A percentile compares a stretch with the other conserved stretches of the same genome.
These are phyloP conservation scores for Neofusicoccum parvum DNA, from an alignment of 2,329 filamentous ascomycete genomes.

Conservation along the genomic window DNA sequence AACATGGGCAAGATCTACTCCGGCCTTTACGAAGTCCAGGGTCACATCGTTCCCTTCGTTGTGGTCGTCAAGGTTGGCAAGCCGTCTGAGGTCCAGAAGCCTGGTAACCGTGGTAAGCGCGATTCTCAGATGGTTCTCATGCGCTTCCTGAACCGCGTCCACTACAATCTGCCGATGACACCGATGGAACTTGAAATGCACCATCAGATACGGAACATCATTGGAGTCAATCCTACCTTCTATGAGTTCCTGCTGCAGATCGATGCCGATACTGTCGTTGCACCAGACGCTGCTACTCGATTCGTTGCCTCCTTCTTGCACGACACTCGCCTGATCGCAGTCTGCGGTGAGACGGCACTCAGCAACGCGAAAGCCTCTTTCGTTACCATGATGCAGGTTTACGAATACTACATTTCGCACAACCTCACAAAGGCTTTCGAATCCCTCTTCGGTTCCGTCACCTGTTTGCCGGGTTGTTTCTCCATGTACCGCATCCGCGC, in stretches of 20 bases:
- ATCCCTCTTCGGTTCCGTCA: conserved; percentile 94
- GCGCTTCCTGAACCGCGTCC: conserved; percentile 98
- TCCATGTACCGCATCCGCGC: conserved; percentile 98
- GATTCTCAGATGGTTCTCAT: conserved; percentile 98
- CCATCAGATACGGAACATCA: conserved; percentile 97
- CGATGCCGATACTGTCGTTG: conserved; percentile 95
- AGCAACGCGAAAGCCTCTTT: conserved; percentile 92
- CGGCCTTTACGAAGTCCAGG: conserved; percentile 94
- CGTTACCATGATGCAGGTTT: conserved; percentile 99
- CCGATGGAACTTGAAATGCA: conserved; percentile 97
- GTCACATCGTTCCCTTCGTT: conserved; percentile 96
- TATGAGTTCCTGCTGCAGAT: conserved; percentile 97
- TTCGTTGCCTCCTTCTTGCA: conserved; percentile 90
- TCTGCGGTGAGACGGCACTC: conserved; percentile 92
- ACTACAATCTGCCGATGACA: conserved; percentile 96
- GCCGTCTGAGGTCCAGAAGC: conserved; percentile 70
- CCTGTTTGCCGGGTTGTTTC: conserved; percentile 97
- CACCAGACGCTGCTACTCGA: conserved; percentile 83
- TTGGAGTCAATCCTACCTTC: conserved; percentile 96
- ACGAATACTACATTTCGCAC: conserved; percentile 99
- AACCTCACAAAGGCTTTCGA: conserved; percentile 97
- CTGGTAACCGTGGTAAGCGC: conserved; percentile 98
- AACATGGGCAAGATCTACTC: conserved; percentile 99
- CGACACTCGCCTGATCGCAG: conserved; percentile 89
- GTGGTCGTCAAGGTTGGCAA: conserved; percentile 96